phyloP scores from a whole-genome alignment of 495 filamentous ascomycete genomes.

The Friedmanniomyces endolithicus region DNA sequence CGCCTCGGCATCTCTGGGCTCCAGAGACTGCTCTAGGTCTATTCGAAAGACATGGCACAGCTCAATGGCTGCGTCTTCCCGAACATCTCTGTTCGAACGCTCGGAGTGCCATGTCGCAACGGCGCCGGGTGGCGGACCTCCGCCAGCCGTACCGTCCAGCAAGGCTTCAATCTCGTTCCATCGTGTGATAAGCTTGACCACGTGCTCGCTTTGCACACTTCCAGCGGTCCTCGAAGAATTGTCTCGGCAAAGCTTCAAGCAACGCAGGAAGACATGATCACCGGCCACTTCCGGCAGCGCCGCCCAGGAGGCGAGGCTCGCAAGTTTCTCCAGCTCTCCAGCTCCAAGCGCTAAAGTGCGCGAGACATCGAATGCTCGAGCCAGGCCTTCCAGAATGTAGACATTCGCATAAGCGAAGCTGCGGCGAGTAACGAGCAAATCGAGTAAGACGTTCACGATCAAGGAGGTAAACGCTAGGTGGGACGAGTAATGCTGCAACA shows the following conservation, averaged over 20 bases:
- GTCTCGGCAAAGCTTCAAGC: constrained; percentile 10
- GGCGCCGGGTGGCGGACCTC: neutral
- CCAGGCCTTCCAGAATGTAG: constrained; percentile 27
- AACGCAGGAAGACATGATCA: constrained; percentile 21
- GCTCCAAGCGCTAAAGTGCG: neutral
- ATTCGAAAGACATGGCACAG: neutral
- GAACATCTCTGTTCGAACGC: constrained; percentile 1
- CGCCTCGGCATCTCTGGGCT: neutral
- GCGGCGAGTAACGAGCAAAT: constrained; percentile 13
- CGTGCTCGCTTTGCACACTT: neutral
- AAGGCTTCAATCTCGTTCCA: neutral
- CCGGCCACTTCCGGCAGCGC: constrained; percentile 26
- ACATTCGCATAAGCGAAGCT: constrained; percentile 25
- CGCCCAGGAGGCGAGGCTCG: constrained; percentile 16
- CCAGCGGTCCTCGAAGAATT: neutral
- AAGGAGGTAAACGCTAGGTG: neutral
- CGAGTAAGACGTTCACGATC: constrained; percentile 13
- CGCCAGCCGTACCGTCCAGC: neutral
- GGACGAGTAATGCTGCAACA: neutral
- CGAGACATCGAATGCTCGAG: constrained; percentile 4
- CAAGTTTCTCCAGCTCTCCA: constrained; percentile 16
- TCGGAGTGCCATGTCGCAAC: neutral
- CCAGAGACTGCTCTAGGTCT: neutral
- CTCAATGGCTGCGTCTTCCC: constrained; percentile 1
- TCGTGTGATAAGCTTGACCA: neutral